A percentile compares a stretch with the other conserved stretches of the same genome.
These are phyloP conservation scores for Symmetrospora coprosmae DNA, from an alignment of 768 basidiomycete species.

Conservation along the genomic window DNA sequence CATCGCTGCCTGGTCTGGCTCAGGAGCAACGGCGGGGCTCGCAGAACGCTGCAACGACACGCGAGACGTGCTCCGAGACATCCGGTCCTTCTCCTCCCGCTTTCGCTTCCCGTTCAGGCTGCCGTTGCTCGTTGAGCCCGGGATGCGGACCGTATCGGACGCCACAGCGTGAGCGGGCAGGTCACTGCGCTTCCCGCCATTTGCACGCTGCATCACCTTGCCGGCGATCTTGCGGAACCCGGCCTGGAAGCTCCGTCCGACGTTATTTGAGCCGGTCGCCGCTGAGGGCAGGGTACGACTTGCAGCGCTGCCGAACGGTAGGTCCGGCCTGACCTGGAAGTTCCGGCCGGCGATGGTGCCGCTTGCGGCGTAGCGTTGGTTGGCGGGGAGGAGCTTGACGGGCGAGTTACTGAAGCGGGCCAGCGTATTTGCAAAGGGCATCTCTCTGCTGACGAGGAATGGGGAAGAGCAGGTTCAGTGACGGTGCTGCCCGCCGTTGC, in stretches of 20 bases:
- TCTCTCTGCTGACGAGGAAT: no score
- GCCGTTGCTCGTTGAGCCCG: not conserved
- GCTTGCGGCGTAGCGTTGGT: not conserved
- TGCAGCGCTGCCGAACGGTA: no score
- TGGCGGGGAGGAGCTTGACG: slow-evolving; percentile 15
- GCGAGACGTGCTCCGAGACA: no score
- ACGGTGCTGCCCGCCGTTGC: no score
- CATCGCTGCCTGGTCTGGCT: no score
- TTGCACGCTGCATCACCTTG: not conserved
- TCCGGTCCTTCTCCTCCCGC: not conserved
- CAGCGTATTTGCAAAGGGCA: not conserved
- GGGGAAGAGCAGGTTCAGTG: no score
- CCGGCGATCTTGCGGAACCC: not conserved
- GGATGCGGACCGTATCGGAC: not conserved
- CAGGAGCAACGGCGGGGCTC: no score
- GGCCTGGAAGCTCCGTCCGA: no score
- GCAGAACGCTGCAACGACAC: no score
- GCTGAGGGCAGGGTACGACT: no score
- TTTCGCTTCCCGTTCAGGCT: slow-evolving; percentile 6
- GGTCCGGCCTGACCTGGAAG: slow-evolving; percentile 12
- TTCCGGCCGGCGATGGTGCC: not conserved
- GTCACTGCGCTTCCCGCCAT: no score
- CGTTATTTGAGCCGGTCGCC: no score
- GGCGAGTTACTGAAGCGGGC: slow-evolving; percentile 8
- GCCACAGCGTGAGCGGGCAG: not conserved